phyloP scores from a whole-genome alignment of 2,329 filamentous ascomycete species.

The Colletotrichum aenigma region DNA sequence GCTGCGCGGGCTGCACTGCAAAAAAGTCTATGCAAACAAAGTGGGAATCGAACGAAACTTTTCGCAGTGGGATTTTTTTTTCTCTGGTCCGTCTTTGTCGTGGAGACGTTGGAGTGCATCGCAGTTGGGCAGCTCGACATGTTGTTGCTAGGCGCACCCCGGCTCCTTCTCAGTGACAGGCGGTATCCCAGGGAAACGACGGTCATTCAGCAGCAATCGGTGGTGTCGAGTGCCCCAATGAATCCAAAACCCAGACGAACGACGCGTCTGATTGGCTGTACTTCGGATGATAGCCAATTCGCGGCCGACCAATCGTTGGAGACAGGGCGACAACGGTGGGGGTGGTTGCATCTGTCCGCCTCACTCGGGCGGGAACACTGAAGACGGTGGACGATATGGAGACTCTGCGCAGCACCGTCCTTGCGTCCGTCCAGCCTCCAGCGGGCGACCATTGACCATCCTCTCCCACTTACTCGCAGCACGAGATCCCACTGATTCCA shows the following conservation, averaged over 20 bases:
- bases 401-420: not conserved
- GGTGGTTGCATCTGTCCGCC: slow-evolving; percentile 12
- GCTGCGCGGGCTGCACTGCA: not conserved
- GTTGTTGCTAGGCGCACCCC: not conserved
- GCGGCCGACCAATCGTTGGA: not conserved
- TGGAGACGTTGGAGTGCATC: slow-evolving; percentile 6
- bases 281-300: not conserved
- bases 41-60: slow-evolving; percentile 19
- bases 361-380: not conserved
- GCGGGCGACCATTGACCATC: not conserved
- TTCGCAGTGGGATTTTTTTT: slow-evolving; percentile 2
- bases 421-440: not conserved
- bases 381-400: not conserved
- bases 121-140: slow-evolving; percentile 16
- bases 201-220: not conserved
- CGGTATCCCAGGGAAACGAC: slow-evolving; percentile 14
- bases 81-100: not conserved
- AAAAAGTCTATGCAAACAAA: slow-evolving; percentile 11
- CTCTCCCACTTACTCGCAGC: not conserved
- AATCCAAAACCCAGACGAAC: slow-evolving; percentile 26
- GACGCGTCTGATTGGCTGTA: slow-evolving; percentile 26
- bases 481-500: not conserved
- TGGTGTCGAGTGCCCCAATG: slow-evolving; percentile 11
- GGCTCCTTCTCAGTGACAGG: not conserved
- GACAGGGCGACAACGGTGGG: not conserved